phyloP scores from a whole-genome alignment of 1,284 basidiomycete species.

The Papiliotrema fonsecae region DNA sequence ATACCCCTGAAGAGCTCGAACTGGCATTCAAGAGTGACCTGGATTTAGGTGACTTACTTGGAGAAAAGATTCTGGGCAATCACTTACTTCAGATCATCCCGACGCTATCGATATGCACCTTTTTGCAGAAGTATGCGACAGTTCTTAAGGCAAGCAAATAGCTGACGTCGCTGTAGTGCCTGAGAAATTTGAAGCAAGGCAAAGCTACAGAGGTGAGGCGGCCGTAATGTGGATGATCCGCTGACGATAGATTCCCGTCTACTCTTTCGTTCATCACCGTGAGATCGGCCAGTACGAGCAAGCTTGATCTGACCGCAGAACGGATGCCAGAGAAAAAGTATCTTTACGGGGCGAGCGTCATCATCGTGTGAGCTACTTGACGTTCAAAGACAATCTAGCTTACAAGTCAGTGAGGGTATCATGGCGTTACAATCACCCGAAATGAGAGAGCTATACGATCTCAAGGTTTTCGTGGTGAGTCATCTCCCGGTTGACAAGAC shows the following conservation, averaged over 20 bases:
- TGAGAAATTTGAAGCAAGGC: constrained; percentile 77
- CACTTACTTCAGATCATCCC: constrained; percentile 63
- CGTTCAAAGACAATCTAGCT: neutral
- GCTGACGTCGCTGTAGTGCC: constrained; percentile 56
- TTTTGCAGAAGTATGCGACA: constrained; percentile 61
- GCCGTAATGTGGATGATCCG: neutral
- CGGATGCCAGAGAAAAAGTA: constrained; percentile 80
- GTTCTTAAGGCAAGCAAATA: neutral
- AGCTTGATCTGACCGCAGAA: constrained; percentile 45
- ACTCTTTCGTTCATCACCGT: constrained; percentile 86
- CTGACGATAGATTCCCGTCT: constrained; percentile 66
- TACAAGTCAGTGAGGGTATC: constrained; percentile 66
- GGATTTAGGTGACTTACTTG: constrained; percentile 59
- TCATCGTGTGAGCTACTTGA: constrained; percentile 60
- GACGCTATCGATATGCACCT: constrained; percentile 86
- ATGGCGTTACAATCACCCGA: constrained; percentile 78
- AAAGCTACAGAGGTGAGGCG: constrained; percentile 48
- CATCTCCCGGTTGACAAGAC: neutral
- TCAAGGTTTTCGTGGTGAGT: constrained; percentile 62
- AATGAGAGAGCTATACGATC: constrained; percentile 77
- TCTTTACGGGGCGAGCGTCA: constrained; percentile 90
- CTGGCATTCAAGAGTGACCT: constrained; percentile 78
- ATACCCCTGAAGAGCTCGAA: constrained; percentile 69
- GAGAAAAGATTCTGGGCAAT: neutral
- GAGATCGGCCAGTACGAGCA: constrained; percentile 1